Conservation (phyloP, 805 yeast species). For the Cyberlindnera mycetangii region DNA sequence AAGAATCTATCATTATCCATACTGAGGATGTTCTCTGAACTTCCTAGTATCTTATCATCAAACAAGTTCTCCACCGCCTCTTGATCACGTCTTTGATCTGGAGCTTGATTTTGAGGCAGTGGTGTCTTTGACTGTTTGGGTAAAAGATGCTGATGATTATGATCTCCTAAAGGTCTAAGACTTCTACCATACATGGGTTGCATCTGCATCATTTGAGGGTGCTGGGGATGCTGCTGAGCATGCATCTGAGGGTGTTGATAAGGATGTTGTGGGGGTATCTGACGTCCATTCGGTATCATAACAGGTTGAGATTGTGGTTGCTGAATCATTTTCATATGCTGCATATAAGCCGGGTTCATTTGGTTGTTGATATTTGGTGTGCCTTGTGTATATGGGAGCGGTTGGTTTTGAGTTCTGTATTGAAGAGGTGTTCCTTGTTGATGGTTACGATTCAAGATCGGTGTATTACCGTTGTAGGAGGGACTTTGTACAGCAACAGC, state of each 20-base stretch:
- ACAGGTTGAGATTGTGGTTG: neutral
- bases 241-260: neutral
- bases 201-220: no score
- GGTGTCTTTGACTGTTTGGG: neutral
- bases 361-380: slow-evolving; percentile 1
- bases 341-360: neutral
- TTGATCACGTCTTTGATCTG: neutral
- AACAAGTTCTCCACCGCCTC: neutral
- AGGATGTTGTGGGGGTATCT: neutral
- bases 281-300: neutral
- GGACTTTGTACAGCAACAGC: slow-evolving; percentile 1
- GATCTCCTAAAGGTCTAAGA: no score
- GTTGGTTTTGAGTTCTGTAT: slow-evolving; percentile 1
- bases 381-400: neutral
- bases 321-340: slow-evolving; percentile 1
- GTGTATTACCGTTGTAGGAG: neutral
- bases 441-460: neutral
- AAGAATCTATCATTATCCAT: slow-evolving; percentile 4
- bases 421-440: slow-evolving; percentile 1
- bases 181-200: no score
- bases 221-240: slow-evolving; percentile 1
- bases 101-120: neutral
- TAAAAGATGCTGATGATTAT: neutral
- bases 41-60: slow-evolving; percentile 1
- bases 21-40: neutral